Evolutionary conservation across 768 basidiomycete genomes (phyloP), one percentile per base, ranked within the genome.

Genomic region (Neoboletus subvelutipes): DNA sequence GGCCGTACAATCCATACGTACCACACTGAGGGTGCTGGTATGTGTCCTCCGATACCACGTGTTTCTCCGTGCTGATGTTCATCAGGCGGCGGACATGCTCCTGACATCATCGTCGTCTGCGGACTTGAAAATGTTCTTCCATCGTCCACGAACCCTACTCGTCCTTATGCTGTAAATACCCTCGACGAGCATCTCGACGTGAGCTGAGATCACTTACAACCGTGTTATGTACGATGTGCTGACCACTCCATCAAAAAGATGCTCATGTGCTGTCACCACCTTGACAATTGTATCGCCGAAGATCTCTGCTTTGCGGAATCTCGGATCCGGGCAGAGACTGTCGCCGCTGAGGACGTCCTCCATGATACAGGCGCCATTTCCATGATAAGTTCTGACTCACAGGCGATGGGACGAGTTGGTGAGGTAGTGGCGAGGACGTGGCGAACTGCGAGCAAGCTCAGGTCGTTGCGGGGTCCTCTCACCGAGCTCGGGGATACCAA

Each of bases 231-330:
- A 37, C 40, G 15, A 46, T 22, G 22, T 41, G n/a, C 51, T 61
- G 40, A 55, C 36, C 42, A 49, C 15, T 15, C 56, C 41, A 39
- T 48, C 43, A 11, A 28, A n/a, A 64, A 97, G 95, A 99, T 98
- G 97, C 79, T 98, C 24, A 98, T 98, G 94, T 94, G 98, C n/a
- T 97, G 94, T 71, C 96, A 99, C 71, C 96, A 99, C 72, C 83
- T 99, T 54, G 93, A 97, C 75, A 84, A 79, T 63, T 82, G 80
- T n/a, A 93, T 96, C 62, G 83, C 89, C 1, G 97, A 99, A 75
- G 97, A 99, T 63, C 79, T 98, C 41, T 84, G 90, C 1, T 99
- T 99, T 64, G 96, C 97, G 4, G 95, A 98, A 61, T 98, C 96
- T 9, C 90, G 97, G 36, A 98, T 99, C 65, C 85, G 97, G 36